Base-by-base conservation (phyloP, 1,139 yeast species). In the Oligophagozyma castellii region DNA sequence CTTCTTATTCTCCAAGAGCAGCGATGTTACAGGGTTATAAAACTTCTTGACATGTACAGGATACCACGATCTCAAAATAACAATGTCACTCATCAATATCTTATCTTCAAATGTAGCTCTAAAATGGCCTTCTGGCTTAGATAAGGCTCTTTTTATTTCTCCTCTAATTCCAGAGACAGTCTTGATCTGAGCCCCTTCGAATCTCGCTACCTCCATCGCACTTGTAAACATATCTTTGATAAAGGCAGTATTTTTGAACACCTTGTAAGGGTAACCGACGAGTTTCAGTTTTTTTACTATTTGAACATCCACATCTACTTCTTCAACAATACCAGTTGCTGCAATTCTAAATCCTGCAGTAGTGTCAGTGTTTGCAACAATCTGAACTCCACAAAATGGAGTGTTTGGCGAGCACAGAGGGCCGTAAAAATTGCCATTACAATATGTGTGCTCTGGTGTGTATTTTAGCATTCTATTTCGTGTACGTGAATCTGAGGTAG, bases 61-160 rank as follows among this genome's bases (percentile, higher is more conserved):
- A 53, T 84, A 86, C 98, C 98, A 92, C 2, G 96, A 89, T 53
- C 94, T 76, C 51, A 92, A 61, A 44, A 89, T 77, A 10, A 92
- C 69, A 29, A 81, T 79, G 55, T 89, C 98, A 37, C 93, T 58
- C 77, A 89, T 69, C 37, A 86, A 65, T 22, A 89, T 70, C 58
- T 86, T 89, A 53, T 92, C 99, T 56, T 92, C 99, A 56, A 92
- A 92, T 1, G 96, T 76, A n/a, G 98, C 98, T 53, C 99, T 71
- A 63, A 70, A 92, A 53, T 80, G 76, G n/a, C 99, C 99, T 35
- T 86, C 96, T 0, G 96, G 95, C 42, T 79, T 79, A 5, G 94
- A 70, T 38, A 92, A 63, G 0, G 96, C 98, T 42, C 95, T 68
- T 53, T 92, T 92, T 43, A 92, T 86, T 55, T 92, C 98, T 53